Conservation (phyloP, 805 yeast species). For the Schwanniomyces polymorphus region DNA sequence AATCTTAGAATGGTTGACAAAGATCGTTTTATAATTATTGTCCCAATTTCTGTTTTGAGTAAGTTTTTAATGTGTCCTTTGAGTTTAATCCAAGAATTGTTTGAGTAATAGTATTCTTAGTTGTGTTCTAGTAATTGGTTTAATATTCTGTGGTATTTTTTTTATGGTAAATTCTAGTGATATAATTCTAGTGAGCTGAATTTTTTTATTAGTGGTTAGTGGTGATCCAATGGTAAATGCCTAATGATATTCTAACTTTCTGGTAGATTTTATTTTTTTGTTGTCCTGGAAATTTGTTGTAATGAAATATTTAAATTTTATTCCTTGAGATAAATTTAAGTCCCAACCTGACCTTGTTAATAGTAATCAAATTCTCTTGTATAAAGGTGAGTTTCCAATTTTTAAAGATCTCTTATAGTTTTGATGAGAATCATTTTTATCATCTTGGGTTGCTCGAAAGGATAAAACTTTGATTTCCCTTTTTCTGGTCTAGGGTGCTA, state of each 20-base stretch:
- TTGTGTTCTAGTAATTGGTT: neutral
- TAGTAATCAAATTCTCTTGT: neutral
- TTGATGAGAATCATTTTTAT: neutral
- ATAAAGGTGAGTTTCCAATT: neutral
- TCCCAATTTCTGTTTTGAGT: neutral
- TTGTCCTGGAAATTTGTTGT: neutral
- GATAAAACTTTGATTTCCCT: constrained; percentile 2
- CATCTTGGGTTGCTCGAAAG: neutral
- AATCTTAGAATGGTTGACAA: neutral
- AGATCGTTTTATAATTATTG: neutral
- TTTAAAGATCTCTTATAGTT: neutral
- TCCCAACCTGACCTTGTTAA: neutral
- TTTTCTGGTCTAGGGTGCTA: constrained; percentile 5
- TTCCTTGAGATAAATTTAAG: too few species aligned
- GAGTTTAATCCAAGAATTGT: neutral
- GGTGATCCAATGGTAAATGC: neutral
- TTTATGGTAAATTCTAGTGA: neutral
- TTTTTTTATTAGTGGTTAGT: neutral
- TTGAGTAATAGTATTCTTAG: neutral
- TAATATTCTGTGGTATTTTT: neutral
- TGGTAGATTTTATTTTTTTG: neutral
- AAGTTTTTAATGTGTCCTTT: neutral
- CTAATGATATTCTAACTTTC: neutral
- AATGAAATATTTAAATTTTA: neutral
- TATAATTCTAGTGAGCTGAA: neutral